Percentiles rank a stretch among this genome's conserved stretches.
Evolutionary conservation across 129 eudicot genomes (phyloP).

Genomic region (Chrysanthemum seticuspe): DNA sequence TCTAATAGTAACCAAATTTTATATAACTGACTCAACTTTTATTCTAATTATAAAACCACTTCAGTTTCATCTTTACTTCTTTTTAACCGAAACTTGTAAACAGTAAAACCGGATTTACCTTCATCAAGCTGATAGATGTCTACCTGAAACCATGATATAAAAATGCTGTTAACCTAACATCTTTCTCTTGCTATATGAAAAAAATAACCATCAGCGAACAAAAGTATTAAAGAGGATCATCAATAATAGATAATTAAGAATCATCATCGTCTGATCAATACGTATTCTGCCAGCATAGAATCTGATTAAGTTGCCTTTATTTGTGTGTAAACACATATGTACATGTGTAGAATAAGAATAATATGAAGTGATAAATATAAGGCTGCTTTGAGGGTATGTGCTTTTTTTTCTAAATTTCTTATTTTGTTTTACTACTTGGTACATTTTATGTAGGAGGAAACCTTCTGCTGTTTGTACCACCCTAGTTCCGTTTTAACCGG

Average conservation of each 20-base stretch:
- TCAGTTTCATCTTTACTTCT: too few relatives aligned
- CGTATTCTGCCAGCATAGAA: background rate
- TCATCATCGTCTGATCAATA: background rate
- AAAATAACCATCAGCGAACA: background rate
- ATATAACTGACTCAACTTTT: too few relatives aligned
- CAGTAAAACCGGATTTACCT: conserved; percentile 26
- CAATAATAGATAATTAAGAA: background rate
- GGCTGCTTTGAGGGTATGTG: too few relatives aligned
- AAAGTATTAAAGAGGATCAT: background rate
- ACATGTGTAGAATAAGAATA: too few relatives aligned
- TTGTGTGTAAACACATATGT: background rate
- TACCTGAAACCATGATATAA: conserved; percentile 27
- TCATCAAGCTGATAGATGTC: conserved; percentile 24
- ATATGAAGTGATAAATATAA: background rate
- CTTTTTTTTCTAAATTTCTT: too few relatives aligned
- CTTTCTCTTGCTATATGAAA: background rate
- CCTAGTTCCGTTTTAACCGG: too few relatives aligned
- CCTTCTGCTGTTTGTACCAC: too few relatives aligned
- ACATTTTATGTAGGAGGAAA: too few relatives aligned
- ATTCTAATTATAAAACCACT: too few relatives aligned
- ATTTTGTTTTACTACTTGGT: too few relatives aligned
- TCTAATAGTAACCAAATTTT: too few relatives aligned
- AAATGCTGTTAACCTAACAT: background rate
- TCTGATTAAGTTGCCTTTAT: background rate
- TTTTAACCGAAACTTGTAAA: conserved; percentile 15